Percentiles rank a stretch among this genome's conserved stretches.
Evolutionary conservation across 2,329 filamentous ascomycete species (phyloP).

Genomic region (Colletotrichum higginsianum): DNA sequence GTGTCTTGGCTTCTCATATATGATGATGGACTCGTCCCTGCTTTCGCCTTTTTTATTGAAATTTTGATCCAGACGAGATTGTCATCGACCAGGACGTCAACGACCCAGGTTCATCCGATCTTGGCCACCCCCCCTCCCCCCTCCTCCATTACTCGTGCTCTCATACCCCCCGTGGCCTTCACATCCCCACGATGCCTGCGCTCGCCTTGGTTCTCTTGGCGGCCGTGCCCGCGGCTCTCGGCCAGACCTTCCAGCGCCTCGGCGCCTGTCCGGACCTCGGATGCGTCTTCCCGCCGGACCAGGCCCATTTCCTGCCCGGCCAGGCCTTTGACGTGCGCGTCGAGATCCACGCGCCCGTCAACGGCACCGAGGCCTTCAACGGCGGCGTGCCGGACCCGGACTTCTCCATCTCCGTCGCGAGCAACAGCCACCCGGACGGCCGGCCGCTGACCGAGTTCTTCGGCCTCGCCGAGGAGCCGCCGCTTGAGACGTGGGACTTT

Average conservation of each 20-base stretch:
- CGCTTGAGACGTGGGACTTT: slow-evolving; percentile 86
- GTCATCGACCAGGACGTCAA: neutral
- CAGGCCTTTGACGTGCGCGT: slow-evolving; percentile 89
- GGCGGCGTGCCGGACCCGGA: slow-evolving; percentile 77
- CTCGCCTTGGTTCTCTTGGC: slow-evolving; percentile 52
- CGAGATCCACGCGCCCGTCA: slow-evolving; percentile 85
- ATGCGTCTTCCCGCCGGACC: slow-evolving; percentile 73
- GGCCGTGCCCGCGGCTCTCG: slow-evolving; percentile 58
- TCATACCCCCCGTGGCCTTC: neutral
- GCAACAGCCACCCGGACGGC: slow-evolving; percentile 66
- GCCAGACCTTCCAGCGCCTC: slow-evolving; percentile 72
- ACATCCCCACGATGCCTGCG: slow-evolving; percentile 51
- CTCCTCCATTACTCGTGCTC: neutral
- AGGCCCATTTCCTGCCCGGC: slow-evolving; percentile 85
- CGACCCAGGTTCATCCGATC: neutral
- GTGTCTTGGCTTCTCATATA: neutral
- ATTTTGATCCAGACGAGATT: neutral
- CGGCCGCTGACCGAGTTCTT: slow-evolving; percentile 77
- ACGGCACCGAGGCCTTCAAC: slow-evolving; percentile 83
- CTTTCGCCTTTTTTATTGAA: too few relatives aligned
- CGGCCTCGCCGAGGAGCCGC: slow-evolving; percentile 79
- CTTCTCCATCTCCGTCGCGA: slow-evolving; percentile 82
- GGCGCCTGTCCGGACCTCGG: slow-evolving; percentile 73
- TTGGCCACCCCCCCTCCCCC: neutral
- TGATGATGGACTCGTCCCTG: too few relatives aligned